Percentiles rank a stretch among this genome's conserved stretches.
Conservation (phyloP, 1,284 basidiomycete species). For the Coriolopsis trogii region DNA sequence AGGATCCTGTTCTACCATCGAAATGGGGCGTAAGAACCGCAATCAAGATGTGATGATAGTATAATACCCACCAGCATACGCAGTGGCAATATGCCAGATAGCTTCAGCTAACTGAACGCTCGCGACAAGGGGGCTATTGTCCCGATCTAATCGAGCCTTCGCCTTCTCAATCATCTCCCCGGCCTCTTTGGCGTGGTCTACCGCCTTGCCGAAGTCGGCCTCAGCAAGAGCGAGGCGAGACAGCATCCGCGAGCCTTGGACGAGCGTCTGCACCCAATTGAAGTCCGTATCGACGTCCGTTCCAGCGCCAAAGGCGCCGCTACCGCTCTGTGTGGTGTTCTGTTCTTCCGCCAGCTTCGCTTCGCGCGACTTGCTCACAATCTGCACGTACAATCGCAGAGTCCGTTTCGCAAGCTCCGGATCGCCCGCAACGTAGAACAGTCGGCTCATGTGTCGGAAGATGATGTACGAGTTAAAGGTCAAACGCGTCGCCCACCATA, state of each 20-base stretch:
- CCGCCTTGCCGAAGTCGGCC: conserved; percentile 40
- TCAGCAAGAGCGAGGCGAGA: conserved; percentile 51
- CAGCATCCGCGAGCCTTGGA: conserved; percentile 78
- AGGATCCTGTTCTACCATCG: conserved; percentile 65
- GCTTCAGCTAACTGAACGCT: conserved; percentile 69
- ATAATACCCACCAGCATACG: conserved; percentile 55
- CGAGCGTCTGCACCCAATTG: conserved; percentile 72
- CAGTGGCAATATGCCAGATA: conserved; percentile 62
- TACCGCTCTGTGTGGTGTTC: conserved; percentile 25
- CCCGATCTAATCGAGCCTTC: conserved; percentile 48
- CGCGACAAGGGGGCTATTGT: conserved; percentile 52
- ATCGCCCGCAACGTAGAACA: conserved; percentile 70
- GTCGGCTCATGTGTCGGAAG: conserved; percentile 79
- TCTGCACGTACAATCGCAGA: conserved; percentile 80
- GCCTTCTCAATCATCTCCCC: conserved; percentile 59
- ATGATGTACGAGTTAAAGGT: conserved; percentile 91
- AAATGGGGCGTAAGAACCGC: neutral
- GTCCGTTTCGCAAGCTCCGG: conserved; percentile 72
- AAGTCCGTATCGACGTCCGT: conserved; percentile 59
- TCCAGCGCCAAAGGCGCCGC: conserved; percentile 34
- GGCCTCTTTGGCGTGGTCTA: conserved; percentile 59
- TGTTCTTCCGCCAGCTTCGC: conserved; percentile 40
- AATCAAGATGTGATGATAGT: neutral
- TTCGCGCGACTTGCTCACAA: conserved; percentile 80
- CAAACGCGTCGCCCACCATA: conserved; percentile 90